These are phyloP conservation scores for Tuber magnatum DNA, from an alignment of 495 filamentous ascomycete genomes.

Conservation along the genomic window DNA sequence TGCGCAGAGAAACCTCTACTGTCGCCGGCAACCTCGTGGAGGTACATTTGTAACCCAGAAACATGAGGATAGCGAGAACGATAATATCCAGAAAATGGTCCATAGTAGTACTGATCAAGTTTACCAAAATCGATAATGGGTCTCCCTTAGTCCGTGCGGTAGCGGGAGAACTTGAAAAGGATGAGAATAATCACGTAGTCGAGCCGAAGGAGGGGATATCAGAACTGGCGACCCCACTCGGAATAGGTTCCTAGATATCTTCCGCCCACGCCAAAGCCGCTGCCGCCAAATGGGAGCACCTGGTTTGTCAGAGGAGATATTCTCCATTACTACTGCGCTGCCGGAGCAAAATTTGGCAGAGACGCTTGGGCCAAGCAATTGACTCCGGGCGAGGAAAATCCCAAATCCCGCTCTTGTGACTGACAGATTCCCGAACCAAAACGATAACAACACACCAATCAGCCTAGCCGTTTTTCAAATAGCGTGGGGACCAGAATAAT, in stretches of 20 bases:
- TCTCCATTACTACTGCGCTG: conserved; percentile 4
- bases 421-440: too few species aligned
- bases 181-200: not conserved
- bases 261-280: not conserved
- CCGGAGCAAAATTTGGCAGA: not conserved
- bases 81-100: conserved; percentile 17
- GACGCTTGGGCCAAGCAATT: not conserved
- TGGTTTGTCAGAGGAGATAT: conserved; percentile 12
- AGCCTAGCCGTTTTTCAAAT: not conserved
- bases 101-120: not conserved
- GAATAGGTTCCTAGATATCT: conserved; percentile 1
- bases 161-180: not conserved
- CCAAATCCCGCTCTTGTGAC: not conserved
- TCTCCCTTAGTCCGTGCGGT: not conserved
- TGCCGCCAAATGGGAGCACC: conserved; percentile 1
- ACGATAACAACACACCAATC: too few species aligned
- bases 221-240: not conserved
- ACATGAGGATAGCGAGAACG: conserved; percentile 14
- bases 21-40: not conserved
- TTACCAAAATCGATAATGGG: not conserved
- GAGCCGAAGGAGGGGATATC: not conserved
- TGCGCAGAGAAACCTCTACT: not conserved
- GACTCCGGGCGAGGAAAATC: not conserved
- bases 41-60: not conserved
- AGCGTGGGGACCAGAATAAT: too few species aligned